Evolutionary conservation across 352 stramenopile species (phyloP), one percentile per base, ranked within the genome.

Genomic region (Phytopythium ostracodes): DNA sequence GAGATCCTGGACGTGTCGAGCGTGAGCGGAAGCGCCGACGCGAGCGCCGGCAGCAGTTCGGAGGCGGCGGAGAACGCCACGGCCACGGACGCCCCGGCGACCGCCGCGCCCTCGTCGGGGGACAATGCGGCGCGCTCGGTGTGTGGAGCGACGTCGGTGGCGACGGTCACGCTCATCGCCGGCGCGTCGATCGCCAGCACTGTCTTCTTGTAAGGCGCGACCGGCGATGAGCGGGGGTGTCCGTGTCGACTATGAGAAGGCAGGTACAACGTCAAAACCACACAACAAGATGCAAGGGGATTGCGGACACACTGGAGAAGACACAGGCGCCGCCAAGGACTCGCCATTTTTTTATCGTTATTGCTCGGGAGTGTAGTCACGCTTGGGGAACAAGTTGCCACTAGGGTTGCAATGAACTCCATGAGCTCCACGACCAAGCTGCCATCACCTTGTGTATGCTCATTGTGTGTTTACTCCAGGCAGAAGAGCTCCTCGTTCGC

Each of bases 1-100:
- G 66, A 70, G 24, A 53, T 79, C 20, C 56, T 79, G 44, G 54
- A 60, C 54, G 54, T 60, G 22, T 60, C 54, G 38, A 60, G 36
- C 38, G 54, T 68, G 25, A 75, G 63, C 54, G 18, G 54, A 5
- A 62, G 57, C 17, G 20, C 6, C 71, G 29, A 22, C 46, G 0
- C 64, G 47, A 33, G 35, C 63, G 40, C 15, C 42, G 29, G 25
- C 56, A 70, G 62, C 62, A 42, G 44, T 24, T 66, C 71, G 33
- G 60, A 40, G 11, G 67, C 62, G 6, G 65, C 18, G 7, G 42
- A 47, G 42, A 47, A 60, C 17, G 52, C 57, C 17, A 63, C 59
- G 35, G 38, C 62, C 0, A 65, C 67, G 20, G 25, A 31, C 2
- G 60, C 70, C 1, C 33, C 49, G 15, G 52, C 56, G 6, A 38